A percentile compares a stretch with the other conserved stretches of the same genome.
Conservation (phyloP, 495 filamentous ascomycete genomes). For the Umbilicaria muhlenbergii region DNA sequence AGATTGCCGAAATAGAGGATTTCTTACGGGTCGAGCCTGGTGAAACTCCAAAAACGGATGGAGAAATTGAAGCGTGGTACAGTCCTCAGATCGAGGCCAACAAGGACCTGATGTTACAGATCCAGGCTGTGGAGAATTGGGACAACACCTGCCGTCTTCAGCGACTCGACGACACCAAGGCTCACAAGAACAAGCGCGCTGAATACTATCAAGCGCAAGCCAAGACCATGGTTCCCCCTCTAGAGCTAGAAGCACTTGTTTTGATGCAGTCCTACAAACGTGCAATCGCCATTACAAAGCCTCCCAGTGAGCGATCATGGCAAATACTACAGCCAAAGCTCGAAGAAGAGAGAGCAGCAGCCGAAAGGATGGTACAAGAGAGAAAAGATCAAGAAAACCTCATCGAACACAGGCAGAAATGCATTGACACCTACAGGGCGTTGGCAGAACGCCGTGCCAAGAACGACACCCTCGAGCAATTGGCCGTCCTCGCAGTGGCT, state of each 20-base stretch:
- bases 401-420: neutral
- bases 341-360: neutral
- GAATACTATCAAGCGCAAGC: conserved; percentile 4
- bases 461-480: conserved; percentile 4
- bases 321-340: conserved; percentile 7
- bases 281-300: conserved; percentile 6
- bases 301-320: conserved; percentile 8
- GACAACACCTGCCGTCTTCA: neutral
- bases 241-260: conserved; percentile 4
- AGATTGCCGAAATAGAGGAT: conserved; percentile 1
- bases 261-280: conserved; percentile 6
- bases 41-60: neutral
- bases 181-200: conserved; percentile 2
- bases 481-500: conserved; percentile 4
- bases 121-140: conserved; percentile 15
- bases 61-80: conserved; percentile 11
- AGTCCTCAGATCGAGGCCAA: conserved; percentile 2
- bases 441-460: neutral
- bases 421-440: neutral
- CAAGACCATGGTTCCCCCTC: conserved; percentile 5
- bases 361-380: neutral
- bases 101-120: conserved; percentile 1
- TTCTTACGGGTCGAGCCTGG: neutral
- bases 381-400: conserved; percentile 1
- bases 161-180: neutral